Evolutionary conservation across 345 rosid genomes (phyloP).

Genomic region (Syzygium oleosum): DNA sequence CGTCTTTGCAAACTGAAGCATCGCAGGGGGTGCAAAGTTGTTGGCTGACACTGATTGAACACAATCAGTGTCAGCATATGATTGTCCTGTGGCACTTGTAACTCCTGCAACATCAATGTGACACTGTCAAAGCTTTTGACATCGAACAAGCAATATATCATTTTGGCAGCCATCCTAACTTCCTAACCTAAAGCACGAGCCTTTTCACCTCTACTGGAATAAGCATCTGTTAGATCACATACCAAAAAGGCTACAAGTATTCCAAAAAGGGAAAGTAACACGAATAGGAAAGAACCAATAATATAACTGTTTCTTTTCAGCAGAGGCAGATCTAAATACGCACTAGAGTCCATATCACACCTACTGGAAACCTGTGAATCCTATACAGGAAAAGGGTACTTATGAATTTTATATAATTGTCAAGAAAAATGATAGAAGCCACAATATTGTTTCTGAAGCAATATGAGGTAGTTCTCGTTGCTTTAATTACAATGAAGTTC

Average conservation of each 20-base stretch:
- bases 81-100: constrained; percentile 38
- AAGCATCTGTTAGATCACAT: constrained; percentile 17
- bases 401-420: no score
- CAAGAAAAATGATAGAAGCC: background rate
- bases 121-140: constrained; percentile 17
- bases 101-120: constrained; percentile 35
- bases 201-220: constrained; percentile 25
- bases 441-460: background rate
- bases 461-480: background rate
- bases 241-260: background rate
- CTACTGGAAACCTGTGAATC: background rate
- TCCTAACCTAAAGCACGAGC: constrained; percentile 31
- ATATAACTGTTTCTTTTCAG: background rate
- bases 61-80: constrained; percentile 56
- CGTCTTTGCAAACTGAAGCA: constrained; percentile 89
- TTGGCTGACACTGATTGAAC: constrained; percentile 58
- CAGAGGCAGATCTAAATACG: background rate
- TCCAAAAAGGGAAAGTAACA: background rate
- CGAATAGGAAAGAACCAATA: background rate
- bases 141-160: constrained; percentile 6
- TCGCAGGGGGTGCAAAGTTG: constrained; percentile 48
- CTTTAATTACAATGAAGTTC: background rate
- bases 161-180: constrained; percentile 7
- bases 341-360: background rate
- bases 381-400: background rate